Percentiles rank a stretch among this genome's conserved stretches.
phyloP scores from a whole-genome alignment of 2,329 filamentous ascomycete species.

The Metarhizium robertsii region DNA sequence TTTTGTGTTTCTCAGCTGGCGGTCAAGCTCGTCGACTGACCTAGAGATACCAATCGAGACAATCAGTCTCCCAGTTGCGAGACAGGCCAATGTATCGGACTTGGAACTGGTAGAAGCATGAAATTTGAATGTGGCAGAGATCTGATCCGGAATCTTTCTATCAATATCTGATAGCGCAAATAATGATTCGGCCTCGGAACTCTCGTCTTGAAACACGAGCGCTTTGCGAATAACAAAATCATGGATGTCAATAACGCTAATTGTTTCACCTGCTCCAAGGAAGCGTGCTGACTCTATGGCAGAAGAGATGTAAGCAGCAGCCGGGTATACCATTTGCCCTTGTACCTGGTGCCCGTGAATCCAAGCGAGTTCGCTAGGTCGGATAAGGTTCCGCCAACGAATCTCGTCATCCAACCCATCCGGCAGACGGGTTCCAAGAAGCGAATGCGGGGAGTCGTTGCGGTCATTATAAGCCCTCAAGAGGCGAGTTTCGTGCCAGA shows the following conservation, averaged over 20 bases:
- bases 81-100: too few relatives aligned
- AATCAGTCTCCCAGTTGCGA: too few relatives aligned
- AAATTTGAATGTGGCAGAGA: neutral
- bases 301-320: neutral
- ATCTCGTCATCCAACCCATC: neutral
- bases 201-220: neutral
- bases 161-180: neutral
- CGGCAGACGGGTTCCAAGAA: neutral
- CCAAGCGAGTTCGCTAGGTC: neutral
- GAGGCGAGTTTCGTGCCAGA: neutral
- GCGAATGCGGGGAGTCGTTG: neutral
- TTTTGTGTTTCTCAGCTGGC: too few relatives aligned
- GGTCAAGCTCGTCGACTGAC: too few relatives aligned
- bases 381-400: too few relatives aligned
- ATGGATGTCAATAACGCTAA: neutral
- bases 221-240: neutral
- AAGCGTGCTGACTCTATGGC: neutral
- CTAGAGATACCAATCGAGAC: too few relatives aligned
- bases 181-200: neutral
- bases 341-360: constrained; percentile 17
- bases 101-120: neutral
- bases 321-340: neutral
- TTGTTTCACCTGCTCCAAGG: neutral
- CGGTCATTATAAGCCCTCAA: neutral
- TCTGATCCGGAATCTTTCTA: neutral